Evolutionary conservation across 176 grass and related monocot genomes (phyloP), one percentile per base, ranked within the genome.

Genomic region (Ensete ventricosum): DNA sequence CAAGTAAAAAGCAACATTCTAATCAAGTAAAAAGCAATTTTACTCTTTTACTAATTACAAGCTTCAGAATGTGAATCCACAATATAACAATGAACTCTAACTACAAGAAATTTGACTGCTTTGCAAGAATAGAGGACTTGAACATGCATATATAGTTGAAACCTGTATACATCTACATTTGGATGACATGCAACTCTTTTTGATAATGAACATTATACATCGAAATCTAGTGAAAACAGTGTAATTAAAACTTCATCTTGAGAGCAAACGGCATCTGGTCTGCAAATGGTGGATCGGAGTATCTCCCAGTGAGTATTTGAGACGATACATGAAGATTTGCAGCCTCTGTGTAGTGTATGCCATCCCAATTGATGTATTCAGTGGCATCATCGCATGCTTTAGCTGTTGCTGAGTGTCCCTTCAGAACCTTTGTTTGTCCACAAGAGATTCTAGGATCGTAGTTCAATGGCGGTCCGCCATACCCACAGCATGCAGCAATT

Each of bases 341-440:
- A 78, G 90, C 86, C 79, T 98, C 95, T 0, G 90, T 98, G 59
- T 91, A 98, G 75, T 98, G 95, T 80, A 98, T 91, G 27, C 95
- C 95, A 58, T 98, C 95, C 95, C 95, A 98, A 13, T 91, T 98
- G 71, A 94, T 72, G 69, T 86, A 85, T 72, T 94, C 90, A 9
- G 88, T 85, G 43, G 58, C 84, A 80, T 98, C 90, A 53, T 88
- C 83, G 16, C 95, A 98, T 64, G 85, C 95, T 84, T 78, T 87
- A 50, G 88, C 88, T 22, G 86, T 91, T 21, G 86, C 80, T 27
- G n/a, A 14, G 22, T 75, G 84, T 48, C 90, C 88, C 64, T 94
- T 71, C 16, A 93, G 53, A 68, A 84, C 75, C 48, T 66, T 77
- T 22, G 84, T 98, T 69, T 98, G 90, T 62, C 95, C 95, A 71